Base-by-base conservation (phyloP, 2,329 filamentous ascomycete genomes). In the Capronia coronata region DNA sequence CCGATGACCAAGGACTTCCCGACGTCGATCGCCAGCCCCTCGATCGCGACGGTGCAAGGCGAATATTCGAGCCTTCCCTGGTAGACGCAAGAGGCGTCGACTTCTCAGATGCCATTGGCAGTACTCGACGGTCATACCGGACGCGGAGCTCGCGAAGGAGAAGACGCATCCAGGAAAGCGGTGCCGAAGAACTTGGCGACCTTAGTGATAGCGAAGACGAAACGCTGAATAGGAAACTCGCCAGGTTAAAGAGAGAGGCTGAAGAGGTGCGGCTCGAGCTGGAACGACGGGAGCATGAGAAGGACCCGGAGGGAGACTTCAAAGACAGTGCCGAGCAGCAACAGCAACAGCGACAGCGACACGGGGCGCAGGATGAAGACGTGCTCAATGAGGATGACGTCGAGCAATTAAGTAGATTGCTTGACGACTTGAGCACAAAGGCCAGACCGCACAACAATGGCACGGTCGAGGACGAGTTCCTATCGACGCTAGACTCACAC, bases 31-130 rank as follows among this genome's bases (percentile, higher is more conserved):
- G 83, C 57, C 82, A 85, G 29, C 79, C 83, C 19, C 72, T 97
- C 7, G 83, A 86, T 55, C 82, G 88, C 56, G 78, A 87, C 60
- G 79, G 87, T 64, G 93, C 93, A 37, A 83, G 91, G 49, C 82
- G 79, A 25, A 80, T 83, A 37, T 98, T 98, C 65, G 75, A 84
- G 47, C 83, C 86, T 2, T 75, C 85, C 8, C 77, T 80, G 34
- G 80, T 94, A 25, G 86, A 94, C 63, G 83, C 88, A 4, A 77
- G 78, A 44, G 81, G 84, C 18, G 87, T 85, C 19, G 87, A 96
- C 67, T 93, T 96, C 66, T 94, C 90, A 2, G 90, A 96, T 67
- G 84, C 90, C 46, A 82, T 97, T 30, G 82, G 82, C 51, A 81
- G 81, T 40, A 91, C 91, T 67, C 80, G 87, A 55, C 87, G 86